Percentiles rank a stretch among this genome's conserved stretches.
phyloP scores from a whole-genome alignment of 345 rosid species.

The Heritiera littoralis region DNA sequence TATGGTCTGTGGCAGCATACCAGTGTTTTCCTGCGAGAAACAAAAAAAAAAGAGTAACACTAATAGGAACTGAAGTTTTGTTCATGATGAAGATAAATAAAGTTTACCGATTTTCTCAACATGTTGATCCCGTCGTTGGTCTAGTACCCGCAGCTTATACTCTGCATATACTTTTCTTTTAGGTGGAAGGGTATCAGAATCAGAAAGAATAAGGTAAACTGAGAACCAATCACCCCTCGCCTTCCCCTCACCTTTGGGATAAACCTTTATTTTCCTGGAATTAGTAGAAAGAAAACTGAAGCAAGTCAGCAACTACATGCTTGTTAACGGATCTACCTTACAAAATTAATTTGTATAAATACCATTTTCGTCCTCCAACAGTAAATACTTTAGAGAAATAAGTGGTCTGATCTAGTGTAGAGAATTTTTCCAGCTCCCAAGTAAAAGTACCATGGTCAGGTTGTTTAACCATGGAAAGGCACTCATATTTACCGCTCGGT shows the following conservation, averaged over 20 bases:
- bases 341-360: background rate
- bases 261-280: conserved; percentile 1
- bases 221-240: background rate
- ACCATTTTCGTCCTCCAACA: conserved; percentile 41
- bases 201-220: background rate
- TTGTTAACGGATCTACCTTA: background rate
- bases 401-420: conserved; percentile 17
- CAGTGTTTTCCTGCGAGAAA: background rate
- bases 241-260: background rate
- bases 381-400: conserved; percentile 25
- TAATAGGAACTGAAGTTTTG: background rate
- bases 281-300: no score
- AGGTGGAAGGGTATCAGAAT: background rate
- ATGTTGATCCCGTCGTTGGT: conserved; percentile 3
- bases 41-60: background rate
- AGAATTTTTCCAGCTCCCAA: conserved; percentile 37
- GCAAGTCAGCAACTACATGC: background rate
- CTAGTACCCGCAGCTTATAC: background rate
- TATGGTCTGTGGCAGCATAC: background rate
- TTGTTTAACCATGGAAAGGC: conserved; percentile 27
- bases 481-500: conserved; percentile 19
- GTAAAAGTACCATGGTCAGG: conserved; percentile 24
- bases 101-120: background rate
- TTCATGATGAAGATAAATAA: background rate
- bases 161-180: background rate